Percentiles rank a stretch among this genome's conserved stretches.
These are phyloP conservation scores for Pleurotus djamor DNA, from an alignment of 768 basidiomycete genomes.

Conservation along the genomic window DNA sequence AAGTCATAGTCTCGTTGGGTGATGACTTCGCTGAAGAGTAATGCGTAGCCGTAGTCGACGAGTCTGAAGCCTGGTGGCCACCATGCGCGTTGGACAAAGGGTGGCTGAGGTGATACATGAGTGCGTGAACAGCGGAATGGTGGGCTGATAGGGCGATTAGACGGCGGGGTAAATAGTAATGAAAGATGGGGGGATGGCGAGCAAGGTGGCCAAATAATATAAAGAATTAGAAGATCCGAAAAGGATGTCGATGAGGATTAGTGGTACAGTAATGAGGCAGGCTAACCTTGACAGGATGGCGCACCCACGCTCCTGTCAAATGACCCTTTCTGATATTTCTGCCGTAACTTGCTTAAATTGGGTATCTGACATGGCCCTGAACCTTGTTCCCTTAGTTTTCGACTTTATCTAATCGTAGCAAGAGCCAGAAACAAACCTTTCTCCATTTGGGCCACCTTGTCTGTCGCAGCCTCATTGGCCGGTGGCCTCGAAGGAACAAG, in stretches of 20 bases:
- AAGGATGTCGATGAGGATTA: neutral
- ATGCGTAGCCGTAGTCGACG: neutral
- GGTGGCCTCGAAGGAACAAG: neutral
- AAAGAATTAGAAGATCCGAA: slow-evolving; percentile 5
- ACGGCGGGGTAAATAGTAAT: neutral
- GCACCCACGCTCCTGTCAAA: slow-evolving; percentile 8
- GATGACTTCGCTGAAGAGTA: neutral
- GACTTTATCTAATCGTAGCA: neutral
- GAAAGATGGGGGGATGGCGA: neutral
- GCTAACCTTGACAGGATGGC: slow-evolving; percentile 6
- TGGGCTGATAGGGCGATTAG: neutral
- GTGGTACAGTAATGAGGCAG: neutral
- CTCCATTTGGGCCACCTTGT: neutral
- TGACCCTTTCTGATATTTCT: slow-evolving; percentile 8
- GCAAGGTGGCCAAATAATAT: neutral
- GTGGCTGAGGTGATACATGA: neutral
- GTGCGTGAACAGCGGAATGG: neutral
- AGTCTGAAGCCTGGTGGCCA: neutral
- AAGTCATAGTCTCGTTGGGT: neutral
- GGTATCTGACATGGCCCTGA: slow-evolving; percentile 6
- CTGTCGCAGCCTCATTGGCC: neutral
- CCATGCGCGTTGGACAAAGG: neutral
- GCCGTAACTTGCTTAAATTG: slow-evolving; percentile 6
- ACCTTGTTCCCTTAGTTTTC: neutral
- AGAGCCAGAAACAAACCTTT: neutral